Evolutionary conservation across 2,329 filamentous ascomycete genomes (phyloP), one percentile per base, ranked within the genome.

Genomic region (Sporothrix schenckii): DNA sequence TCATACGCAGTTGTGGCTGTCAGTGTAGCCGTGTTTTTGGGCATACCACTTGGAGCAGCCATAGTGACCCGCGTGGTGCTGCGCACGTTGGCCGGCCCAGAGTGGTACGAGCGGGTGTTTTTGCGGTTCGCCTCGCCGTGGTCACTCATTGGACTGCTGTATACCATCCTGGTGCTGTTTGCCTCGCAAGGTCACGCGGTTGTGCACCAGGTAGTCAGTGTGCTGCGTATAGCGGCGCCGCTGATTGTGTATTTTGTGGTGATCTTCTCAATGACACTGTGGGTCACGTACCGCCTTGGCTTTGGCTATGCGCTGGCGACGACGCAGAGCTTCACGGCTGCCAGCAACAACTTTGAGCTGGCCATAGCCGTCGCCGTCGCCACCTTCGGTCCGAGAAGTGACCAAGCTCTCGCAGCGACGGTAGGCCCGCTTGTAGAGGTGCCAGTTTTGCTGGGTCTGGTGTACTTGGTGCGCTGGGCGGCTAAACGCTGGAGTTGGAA

Each of bases 341-440:
- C 92, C 0, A 97, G 93, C 78, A 97, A 97, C 77, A 97, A 97
- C 77, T 97, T 97, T 76, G 93, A 97, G 81, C 82, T 97, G 30
- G 92, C 93, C 0, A 97, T 97, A 80, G 93, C 93, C 0, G 93
- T 97, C 0, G 92, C 92, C 0, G 89, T 97, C 3, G 91, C 93
- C 0, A 90, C 90, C 0, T 97, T 91, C 80, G 93, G 93, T 0
- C 85, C 90, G 0, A 82, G 91, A 53, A 94, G 91, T 75, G 88
- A 93, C 66, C 89, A 97, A 79, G 93, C 93, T 0, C 81, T 97
- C 58, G 92, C 93, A 0, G 85, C 91, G 9, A 96, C 93, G 0
- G 92, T 97, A 0, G 92, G 93, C 0, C 93, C 93, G 2, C 79
- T 97, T 74, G 91, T 97, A 68, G 93, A 97, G 77, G 93, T 97